Conservation (phyloP, 179 eudicot genomes). For the Corrigiola litoralis region DNA sequence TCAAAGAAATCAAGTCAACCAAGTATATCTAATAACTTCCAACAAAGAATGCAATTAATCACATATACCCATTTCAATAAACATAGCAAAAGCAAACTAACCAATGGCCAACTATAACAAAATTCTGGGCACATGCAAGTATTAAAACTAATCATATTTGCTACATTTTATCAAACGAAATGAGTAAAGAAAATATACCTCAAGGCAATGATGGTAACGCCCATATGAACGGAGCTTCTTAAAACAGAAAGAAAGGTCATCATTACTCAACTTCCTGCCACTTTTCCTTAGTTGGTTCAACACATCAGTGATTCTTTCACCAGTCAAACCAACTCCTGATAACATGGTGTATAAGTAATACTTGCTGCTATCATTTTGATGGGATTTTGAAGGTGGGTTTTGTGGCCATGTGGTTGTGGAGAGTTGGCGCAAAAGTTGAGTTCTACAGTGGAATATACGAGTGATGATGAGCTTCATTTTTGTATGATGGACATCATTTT, state of each 20-base stretch:
- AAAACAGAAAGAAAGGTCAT: constrained; percentile 41
- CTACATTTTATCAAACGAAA: too few species aligned
- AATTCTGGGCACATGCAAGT: too few species aligned
- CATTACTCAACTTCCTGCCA: constrained; percentile 23
- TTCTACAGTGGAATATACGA: constrained; percentile 19
- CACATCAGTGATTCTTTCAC: constrained; percentile 30
- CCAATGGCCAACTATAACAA: too few species aligned
- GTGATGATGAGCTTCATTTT: constrained; percentile 4
- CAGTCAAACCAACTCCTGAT: constrained; percentile 35
- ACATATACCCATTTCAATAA: too few species aligned
- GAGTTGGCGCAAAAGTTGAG: constrained; percentile 12
- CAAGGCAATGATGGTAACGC: constrained; percentile 37
- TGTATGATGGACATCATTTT: too few species aligned
- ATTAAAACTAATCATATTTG: too few species aligned
- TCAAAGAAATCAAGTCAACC: too few species aligned
- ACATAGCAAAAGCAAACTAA: too few species aligned
- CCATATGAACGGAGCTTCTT: constrained; percentile 43
- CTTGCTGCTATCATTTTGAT: neutral
- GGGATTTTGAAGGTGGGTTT: neutral
- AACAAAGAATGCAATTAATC: too few species aligned
- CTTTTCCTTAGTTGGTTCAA: constrained; percentile 34
- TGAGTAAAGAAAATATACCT: constrained; percentile 33
- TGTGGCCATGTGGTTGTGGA: constrained; percentile 5
- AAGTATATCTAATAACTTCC: too few species aligned
- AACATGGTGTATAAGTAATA: constrained; percentile 35